These are phyloP conservation scores for Tuctoria greenei DNA, from an alignment of 176 grass and related monocot species.

Conservation along the genomic window DNA sequence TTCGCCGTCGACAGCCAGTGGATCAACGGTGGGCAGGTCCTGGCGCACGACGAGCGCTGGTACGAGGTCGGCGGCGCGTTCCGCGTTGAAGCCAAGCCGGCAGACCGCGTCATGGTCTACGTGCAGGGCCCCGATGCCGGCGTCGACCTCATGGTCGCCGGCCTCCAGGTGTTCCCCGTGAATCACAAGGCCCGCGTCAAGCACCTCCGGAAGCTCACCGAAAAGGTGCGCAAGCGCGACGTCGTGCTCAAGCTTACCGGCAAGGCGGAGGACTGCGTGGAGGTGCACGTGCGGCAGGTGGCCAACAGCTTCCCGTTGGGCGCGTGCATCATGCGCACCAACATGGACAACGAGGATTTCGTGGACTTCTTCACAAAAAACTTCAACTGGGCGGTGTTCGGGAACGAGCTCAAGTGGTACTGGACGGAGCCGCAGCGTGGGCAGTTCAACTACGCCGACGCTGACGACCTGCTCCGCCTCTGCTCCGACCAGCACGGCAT, in stretches of 20 bases:
- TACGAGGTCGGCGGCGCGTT: conserved; percentile 83
- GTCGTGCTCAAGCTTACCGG: conserved; percentile 55
- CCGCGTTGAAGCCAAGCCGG: conserved; percentile 57
- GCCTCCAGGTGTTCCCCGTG: conserved; percentile 72
- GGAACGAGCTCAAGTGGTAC: conserved; percentile 98
- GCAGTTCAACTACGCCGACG: conserved; percentile 62
- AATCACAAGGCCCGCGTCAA: conserved; percentile 54
- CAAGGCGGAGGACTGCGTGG: background rate
- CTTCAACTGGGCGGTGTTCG: conserved; percentile 97
- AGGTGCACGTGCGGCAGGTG: conserved; percentile 56
- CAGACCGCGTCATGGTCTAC: conserved; percentile 59
- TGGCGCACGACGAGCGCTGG: conserved; percentile 66
- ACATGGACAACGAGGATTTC: conserved; percentile 95
- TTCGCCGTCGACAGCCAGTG: conserved; percentile 66
- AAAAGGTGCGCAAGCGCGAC: conserved; percentile 75
- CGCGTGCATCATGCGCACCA: conserved; percentile 73
- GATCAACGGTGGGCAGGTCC: conserved; percentile 75
- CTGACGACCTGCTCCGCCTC: conserved; percentile 77
- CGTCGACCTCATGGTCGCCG: conserved; percentile 84
- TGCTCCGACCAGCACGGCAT: conserved; percentile 68
- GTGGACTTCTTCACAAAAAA: conserved; percentile 71
- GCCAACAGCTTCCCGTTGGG: conserved; percentile 87
- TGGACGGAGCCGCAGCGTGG: conserved; percentile 82
- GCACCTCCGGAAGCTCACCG: conserved; percentile 58
- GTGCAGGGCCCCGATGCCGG: conserved; percentile 66